Evolutionary conservation across 768 basidiomycete genomes (phyloP).

Genomic region (Serendipita sp.): DNA sequence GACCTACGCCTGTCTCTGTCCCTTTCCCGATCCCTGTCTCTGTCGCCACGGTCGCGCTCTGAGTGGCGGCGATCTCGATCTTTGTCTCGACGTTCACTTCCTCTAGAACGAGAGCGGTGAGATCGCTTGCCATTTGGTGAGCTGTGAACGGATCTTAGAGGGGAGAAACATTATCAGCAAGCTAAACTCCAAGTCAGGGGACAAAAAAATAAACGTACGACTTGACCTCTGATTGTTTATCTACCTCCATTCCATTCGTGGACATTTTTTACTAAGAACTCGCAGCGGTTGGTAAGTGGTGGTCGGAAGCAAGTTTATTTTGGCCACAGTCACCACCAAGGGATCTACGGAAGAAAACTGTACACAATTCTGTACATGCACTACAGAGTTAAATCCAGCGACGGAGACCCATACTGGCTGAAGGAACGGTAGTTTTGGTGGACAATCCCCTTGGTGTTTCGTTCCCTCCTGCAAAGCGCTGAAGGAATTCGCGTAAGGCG

Average conservation of each 20-base stretch:
- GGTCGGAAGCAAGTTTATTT: too few relatives aligned
- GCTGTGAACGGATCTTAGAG: conserved; percentile 61
- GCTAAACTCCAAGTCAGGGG: conserved; percentile 5
- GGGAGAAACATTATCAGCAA: conserved; percentile 22
- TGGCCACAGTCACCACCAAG: too few relatives aligned
- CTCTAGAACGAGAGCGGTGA: conserved; percentile 55
- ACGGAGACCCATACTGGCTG: background rate
- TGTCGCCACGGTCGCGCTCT: conserved; percentile 36
- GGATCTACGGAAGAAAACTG: too few relatives aligned
- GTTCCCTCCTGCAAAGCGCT: background rate
- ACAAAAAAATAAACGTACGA: conserved; percentile 30
- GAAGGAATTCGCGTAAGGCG: background rate
- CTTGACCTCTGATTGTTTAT: conserved; percentile 17
- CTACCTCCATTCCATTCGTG: conserved; percentile 2
- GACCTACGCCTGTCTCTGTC: conserved; percentile 25
- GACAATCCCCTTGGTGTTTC: background rate
- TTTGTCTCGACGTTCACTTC: conserved; percentile 39
- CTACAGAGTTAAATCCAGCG: background rate
- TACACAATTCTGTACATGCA: too few relatives aligned
- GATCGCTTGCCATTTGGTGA: conserved; percentile 58
- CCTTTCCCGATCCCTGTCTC: conserved; percentile 29
- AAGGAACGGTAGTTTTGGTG: background rate
- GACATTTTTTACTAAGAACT: background rate
- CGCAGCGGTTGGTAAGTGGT: too few relatives aligned
- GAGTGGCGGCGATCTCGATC: conserved; percentile 36